Evolutionary conservation across 2,329 filamentous ascomycete species (phyloP).

Genomic region (Diaporthe citri): DNA sequence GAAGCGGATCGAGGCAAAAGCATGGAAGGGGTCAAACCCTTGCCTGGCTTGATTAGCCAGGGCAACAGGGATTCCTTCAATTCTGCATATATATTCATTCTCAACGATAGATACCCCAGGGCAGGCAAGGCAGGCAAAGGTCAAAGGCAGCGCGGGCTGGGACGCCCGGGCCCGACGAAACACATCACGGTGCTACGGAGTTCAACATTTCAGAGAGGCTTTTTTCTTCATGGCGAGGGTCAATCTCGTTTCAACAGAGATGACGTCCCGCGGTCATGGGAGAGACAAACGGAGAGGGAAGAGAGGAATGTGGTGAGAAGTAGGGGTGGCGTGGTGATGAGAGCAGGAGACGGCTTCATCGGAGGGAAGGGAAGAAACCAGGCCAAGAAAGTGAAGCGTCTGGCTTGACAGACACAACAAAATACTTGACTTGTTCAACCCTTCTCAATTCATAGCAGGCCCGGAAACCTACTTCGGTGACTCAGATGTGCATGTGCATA

Average conservation of each 20-base stretch:
- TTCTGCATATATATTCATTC: conserved; percentile 45
- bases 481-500: neutral
- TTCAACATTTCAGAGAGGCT: conserved; percentile 42
- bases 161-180: conserved; percentile 43
- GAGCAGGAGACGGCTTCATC: neutral
- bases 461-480: neutral
- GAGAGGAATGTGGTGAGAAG: too few relatives aligned
- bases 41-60: neutral
- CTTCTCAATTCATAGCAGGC: neutral
- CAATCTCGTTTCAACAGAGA: conserved; percentile 39
- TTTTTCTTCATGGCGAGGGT: conserved; percentile 47
- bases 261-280: neutral
- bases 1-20: conserved; percentile 22
- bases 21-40: neutral
- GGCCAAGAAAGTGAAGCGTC: neutral
- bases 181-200: conserved; percentile 39
- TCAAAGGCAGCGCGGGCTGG: conserved; percentile 37
- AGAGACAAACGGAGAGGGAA: neutral
- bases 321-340: neutral
- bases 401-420: neutral
- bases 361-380: neutral
- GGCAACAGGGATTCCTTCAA: conserved; percentile 3
- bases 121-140: conserved; percentile 5
- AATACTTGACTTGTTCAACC: neutral
- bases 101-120: conserved; percentile 41